These are phyloP conservation scores for Neurospora sp. DNA, from an alignment of 495 filamentous ascomycete genomes.

Conservation along the genomic window DNA sequence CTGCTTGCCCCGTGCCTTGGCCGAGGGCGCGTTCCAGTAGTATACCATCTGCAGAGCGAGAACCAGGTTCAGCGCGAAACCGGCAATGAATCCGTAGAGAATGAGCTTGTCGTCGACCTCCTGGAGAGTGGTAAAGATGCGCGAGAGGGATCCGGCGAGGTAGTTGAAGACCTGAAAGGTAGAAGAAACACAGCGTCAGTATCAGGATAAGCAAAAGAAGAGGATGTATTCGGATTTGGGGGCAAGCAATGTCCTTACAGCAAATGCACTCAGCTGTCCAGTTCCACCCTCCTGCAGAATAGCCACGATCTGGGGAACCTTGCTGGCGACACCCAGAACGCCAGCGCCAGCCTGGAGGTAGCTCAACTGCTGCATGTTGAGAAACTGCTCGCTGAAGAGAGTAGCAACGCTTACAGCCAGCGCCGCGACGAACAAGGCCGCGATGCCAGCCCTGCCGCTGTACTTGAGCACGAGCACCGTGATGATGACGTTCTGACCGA, in stretches of 20 bases:
- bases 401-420: conserved; percentile 57
- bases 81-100: conserved; percentile 83
- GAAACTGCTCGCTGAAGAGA: conserved; percentile 55
- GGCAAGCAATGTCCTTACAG: conserved; percentile 47
- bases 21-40: conserved; percentile 79
- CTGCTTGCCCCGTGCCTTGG: conserved; percentile 40
- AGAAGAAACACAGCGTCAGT: not conserved
- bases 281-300: conserved; percentile 79
- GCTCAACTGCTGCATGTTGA: conserved; percentile 57
- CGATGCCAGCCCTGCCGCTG: conserved; percentile 46
- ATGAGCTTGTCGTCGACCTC: conserved; percentile 95
- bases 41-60: conserved; percentile 87
- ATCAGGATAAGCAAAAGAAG: not conserved
- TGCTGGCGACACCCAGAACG: conserved; percentile 71
- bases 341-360: conserved; percentile 82
- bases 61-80: conserved; percentile 76
- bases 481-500: conserved; percentile 85
- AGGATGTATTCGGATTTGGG: not conserved
- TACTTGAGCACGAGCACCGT: conserved; percentile 74
- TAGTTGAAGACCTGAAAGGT: conserved; percentile 84
- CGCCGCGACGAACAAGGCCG: conserved; percentile 65
- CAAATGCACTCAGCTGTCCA: conserved; percentile 91
- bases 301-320: conserved; percentile 81
- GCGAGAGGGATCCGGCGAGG: conserved; percentile 77
- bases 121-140: conserved; percentile 94